phyloP scores from a whole-genome alignment of 495 filamentous ascomycete species.

The Hypoxylon cercidicola region DNA sequence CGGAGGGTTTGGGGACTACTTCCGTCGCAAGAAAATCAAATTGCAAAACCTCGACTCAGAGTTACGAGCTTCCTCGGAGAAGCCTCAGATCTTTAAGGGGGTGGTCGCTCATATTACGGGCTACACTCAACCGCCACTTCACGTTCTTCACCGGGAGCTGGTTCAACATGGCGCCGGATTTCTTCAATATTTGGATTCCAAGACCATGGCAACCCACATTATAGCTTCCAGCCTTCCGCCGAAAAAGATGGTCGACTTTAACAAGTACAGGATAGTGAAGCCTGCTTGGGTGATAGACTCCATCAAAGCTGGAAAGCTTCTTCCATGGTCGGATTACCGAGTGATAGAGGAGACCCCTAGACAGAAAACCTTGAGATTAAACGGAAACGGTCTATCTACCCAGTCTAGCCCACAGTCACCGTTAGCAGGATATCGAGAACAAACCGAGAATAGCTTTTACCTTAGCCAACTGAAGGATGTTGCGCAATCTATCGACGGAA shows the following conservation, averaged over 20 bases:
- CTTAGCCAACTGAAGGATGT: constrained; percentile 70
- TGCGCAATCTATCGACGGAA: constrained; percentile 31
- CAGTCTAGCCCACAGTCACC: constrained; percentile 64
- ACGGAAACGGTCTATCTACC: constrained; percentile 73
- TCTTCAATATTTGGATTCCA: constrained; percentile 92
- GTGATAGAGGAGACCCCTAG: constrained; percentile 84
- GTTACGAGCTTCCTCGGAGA: constrained; percentile 73
- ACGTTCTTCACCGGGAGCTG: constrained; percentile 85
- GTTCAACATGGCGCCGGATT: constrained; percentile 93
- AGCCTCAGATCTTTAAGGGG: constrained; percentile 86
- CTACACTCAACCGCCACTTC: constrained; percentile 90
- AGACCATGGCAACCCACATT: constrained; percentile 94
- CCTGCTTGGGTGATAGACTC: constrained; percentile 97
- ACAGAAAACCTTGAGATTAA: constrained; percentile 75
- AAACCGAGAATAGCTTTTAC: constrained; percentile 83
- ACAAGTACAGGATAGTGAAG: constrained; percentile 88
- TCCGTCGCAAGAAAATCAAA: constrained; percentile 93
- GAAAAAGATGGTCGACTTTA: constrained; percentile 90
- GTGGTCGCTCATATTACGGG: constrained; percentile 91
- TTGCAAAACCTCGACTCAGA: constrained; percentile 91
- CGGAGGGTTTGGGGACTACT: constrained; percentile 89
- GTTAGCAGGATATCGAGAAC: constrained; percentile 71
- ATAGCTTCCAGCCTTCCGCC: constrained; percentile 89
- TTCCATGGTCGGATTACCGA: constrained; percentile 86
- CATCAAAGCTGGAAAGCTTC: constrained; percentile 77